Conservation (phyloP, 805 yeast species). For the Wickerhamomyces rabaulensis region DNA sequence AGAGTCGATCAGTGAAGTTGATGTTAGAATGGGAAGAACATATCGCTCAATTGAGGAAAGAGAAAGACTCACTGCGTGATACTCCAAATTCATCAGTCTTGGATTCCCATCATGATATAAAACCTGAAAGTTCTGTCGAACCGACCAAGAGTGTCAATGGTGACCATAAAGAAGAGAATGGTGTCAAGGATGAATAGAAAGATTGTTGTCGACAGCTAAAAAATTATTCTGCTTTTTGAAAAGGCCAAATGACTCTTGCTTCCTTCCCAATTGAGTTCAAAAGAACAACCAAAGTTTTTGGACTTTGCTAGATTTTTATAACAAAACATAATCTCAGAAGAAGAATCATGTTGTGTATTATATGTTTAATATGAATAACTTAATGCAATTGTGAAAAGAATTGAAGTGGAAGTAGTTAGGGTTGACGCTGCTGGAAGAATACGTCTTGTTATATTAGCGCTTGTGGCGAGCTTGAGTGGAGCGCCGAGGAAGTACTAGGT, state of each 20-base stretch:
- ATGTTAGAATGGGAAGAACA: constrained; percentile 36
- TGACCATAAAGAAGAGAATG: background rate
- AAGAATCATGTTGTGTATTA: background rate
- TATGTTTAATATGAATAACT: background rate
- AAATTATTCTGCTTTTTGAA: background rate
- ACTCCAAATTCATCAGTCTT: constrained; percentile 15
- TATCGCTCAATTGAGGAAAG: constrained; percentile 33
- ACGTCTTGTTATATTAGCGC: no score
- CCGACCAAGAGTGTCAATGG: background rate
- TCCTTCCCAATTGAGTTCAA: background rate
- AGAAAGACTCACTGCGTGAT: constrained; percentile 17
- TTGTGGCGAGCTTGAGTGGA: no score
- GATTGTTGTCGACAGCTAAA: background rate
- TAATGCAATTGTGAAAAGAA: background rate
- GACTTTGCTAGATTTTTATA: background rate
- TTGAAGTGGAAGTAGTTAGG: background rate
- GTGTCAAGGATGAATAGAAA: background rate
- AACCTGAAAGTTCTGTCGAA: background rate
- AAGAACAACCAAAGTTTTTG: background rate
- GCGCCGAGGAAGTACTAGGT: no score
- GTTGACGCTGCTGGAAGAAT: no score
- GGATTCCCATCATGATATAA: background rate
- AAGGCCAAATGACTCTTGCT: background rate
- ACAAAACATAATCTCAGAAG: background rate
- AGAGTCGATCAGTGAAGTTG: constrained; percentile 37